Conservation (phyloP, 2,329 filamentous ascomycete species). For the Tetracladium maxilliforme region DNA sequence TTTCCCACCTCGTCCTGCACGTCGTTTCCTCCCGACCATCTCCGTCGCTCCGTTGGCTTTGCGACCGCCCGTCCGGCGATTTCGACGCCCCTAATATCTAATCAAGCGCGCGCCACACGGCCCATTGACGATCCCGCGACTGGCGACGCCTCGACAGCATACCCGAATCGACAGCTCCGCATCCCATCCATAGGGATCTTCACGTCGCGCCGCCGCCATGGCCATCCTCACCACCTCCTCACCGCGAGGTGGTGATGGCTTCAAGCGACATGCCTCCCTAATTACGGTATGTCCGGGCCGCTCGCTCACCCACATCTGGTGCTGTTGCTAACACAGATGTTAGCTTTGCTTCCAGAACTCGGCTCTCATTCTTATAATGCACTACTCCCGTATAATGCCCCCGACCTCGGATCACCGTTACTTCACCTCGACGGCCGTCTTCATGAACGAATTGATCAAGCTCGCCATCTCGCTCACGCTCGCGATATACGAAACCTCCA, state of each 20-base stretch:
- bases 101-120: too few species aligned
- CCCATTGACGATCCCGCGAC: too few species aligned
- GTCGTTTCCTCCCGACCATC: constrained; percentile 12
- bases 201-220: constrained; percentile 1
- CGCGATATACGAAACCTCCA: constrained; percentile 75
- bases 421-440: constrained; percentile 84
- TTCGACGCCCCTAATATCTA: neutral
- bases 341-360: constrained; percentile 74
- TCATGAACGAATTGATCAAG: constrained; percentile 87
- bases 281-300: constrained; percentile 34
- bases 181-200: neutral
- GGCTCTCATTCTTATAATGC: constrained; percentile 68
- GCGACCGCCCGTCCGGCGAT: neutral
- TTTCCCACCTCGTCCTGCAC: neutral
- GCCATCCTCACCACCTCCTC: neutral
- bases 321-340: constrained; percentile 9
- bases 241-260: neutral
- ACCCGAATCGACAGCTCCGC: neutral
- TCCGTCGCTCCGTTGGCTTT: constrained; percentile 8
- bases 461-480: constrained; percentile 74
- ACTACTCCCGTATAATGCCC: constrained; percentile 94
- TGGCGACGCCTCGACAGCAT: constrained; percentile 1
- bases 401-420: constrained; percentile 70
- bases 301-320: constrained; percentile 7
- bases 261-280: constrained; percentile 37